Evolutionary conservation across 2,329 filamentous ascomycete species (phyloP), one percentile per base, ranked within the genome.

Genomic region (Exophiala alcalophila): DNA sequence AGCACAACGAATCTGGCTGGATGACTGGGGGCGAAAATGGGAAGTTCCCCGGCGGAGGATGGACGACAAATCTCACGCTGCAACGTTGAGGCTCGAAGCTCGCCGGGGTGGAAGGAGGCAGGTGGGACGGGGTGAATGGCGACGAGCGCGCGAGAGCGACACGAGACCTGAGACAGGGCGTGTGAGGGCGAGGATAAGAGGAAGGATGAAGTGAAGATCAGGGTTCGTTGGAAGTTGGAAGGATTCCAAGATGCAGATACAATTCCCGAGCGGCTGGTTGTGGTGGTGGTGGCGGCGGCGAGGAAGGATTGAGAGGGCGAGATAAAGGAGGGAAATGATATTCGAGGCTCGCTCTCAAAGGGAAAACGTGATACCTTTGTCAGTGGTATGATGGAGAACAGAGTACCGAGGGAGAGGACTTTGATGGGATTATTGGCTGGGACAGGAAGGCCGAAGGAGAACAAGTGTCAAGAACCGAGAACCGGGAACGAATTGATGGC

Each of bases 21-120:
- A 32, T 32, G 29, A 32, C 29, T 32, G 29, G 29, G 29, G 29
- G 29, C 29, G 29, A 32, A 19, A 32, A 31, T 19, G 29, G 21
- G 14, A 16, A 16, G 29, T 32, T 32, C 16, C 16, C 14, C 16
- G 10, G 21, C 19, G 29, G 21, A 19, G 11, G 8, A 20, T 14
- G 14, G 8, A 30, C n/a, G 28, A 30, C 19, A 30, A 32, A 20
- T 32, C 29, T 32, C 29, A 32, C 29, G 29, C 29, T n/a, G n/a
- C n/a, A n/a, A n/a, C n/a, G n/a, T n/a, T n/a, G 16, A 16, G 29
- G 11, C 6, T n/a, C 19, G 16, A 6, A 4, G 16, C 19, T 32
- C 21, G 16, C 10, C 19, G 21, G 16, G 29, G 29, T n/a, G 15
- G 21, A 32, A 32, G 29, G 21, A 16, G 29, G 29, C 11, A 15